Base-by-base conservation (phyloP, 2,329 filamentous ascomycete species). In the Scolecobasidium constrictum region DNA sequence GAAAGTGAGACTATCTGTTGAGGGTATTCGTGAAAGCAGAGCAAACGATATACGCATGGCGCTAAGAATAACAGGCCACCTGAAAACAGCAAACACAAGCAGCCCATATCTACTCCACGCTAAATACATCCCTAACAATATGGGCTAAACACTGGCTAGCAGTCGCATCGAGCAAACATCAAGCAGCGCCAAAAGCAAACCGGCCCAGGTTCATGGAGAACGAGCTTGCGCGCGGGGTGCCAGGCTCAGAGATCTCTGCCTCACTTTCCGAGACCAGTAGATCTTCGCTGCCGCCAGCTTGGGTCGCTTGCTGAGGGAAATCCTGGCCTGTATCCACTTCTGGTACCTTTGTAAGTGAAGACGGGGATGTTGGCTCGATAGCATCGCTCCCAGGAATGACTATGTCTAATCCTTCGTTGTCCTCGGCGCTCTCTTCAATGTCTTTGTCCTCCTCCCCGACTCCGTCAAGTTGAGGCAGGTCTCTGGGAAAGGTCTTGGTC, bases 351-450 rank as follows among this genome's bases (percentile, higher is more conserved):
- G 6, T 23, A 16, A 28, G 7, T 19, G 35, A 38, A 12, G 35
- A 19, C 5, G 21, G 35, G 15, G 42, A 26, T 5, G 23, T 26
- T 22, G 43, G 37, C 18, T 31, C 38, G 18, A 43, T 36, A 15
- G 21, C 28, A 17, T 46, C 44, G 23, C 44, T 43, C 9, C 28
- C 44, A n/a, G 44, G 44, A n/a, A 46, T 37, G 15, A 40, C 43
- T 4, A 45, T 38, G 33, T 13, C 40, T n/a, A n/a, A n/a, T n/a
- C n/a, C n/a, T n/a, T n/a, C n/a, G 2, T 20, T 20, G 16, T 31
- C 26, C 26, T 38, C 35, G 15, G 39, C 38, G 7, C 12, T 23
- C 13, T 35, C 23, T 4, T 40, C 28, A 15, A 17, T 11, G 3
- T 5, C 5, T 11, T 21, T 7, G n/a, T 7, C 4, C 38, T 17